Conservation (phyloP, 1,284 basidiomycete genomes). For the Cryptococcus deneoformans region DNA sequence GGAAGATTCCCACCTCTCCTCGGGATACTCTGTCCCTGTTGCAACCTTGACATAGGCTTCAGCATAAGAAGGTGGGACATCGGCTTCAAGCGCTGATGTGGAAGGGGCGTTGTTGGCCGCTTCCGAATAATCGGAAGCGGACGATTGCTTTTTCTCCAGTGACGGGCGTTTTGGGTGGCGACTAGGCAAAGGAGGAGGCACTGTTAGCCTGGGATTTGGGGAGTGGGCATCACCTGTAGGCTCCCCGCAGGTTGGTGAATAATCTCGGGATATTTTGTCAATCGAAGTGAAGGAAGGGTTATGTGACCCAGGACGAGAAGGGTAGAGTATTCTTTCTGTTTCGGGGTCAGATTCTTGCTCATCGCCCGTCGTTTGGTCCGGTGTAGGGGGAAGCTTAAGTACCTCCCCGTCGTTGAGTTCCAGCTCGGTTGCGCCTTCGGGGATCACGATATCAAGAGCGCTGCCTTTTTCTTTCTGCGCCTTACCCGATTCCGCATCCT, state of each 20-base stretch:
- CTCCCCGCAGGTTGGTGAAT: too few species aligned
- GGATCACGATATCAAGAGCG: conserved; percentile 36
- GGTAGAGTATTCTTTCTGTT: conserved; percentile 28
- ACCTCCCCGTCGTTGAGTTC: conserved; percentile 48
- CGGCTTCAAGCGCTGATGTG: neutral
- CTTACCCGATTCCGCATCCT: conserved; percentile 54
- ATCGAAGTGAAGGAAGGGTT: neutral
- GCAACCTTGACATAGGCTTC: neutral
- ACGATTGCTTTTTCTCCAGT: conserved; percentile 13
- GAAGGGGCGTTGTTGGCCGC: neutral
- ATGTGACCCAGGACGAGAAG: conserved; percentile 2
- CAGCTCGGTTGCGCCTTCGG: conserved; percentile 18
- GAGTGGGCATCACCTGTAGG: neutral
- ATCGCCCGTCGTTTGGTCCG: conserved; percentile 41
- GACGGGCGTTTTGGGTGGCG: conserved; percentile 12
- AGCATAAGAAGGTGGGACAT: neutral
- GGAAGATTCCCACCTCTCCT: neutral
- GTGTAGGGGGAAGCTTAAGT: conserved; percentile 52
- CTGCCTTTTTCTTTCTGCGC: conserved; percentile 51
- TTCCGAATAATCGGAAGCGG: conserved; percentile 23
- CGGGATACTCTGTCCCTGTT: neutral
- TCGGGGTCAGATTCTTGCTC: conserved; percentile 45
- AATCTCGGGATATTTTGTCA: too few species aligned
- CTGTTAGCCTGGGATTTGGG: neutral
- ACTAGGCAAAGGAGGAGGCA: conserved; percentile 14